Conservation (phyloP, 177 flowering plant species). For the Vitis hybrid region DNA sequence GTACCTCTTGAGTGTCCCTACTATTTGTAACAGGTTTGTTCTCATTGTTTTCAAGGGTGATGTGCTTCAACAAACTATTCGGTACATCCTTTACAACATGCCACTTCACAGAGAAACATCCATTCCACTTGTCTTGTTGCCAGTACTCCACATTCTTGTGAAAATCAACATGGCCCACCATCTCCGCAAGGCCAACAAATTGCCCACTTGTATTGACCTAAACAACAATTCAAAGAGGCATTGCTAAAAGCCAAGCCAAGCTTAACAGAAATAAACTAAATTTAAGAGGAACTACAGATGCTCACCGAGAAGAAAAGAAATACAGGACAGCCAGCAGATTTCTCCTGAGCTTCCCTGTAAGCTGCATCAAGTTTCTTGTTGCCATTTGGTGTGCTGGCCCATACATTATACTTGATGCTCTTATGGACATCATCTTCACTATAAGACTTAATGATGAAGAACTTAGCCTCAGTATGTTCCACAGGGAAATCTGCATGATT, state of each 20-base stretch:
- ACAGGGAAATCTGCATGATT: conserved; percentile 36
- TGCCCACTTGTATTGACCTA: conserved; percentile 52
- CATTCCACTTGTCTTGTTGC: conserved; percentile 56
- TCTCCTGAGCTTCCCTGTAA: conserved; percentile 42
- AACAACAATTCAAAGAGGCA: background rate
- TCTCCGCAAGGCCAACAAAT: conserved; percentile 50
- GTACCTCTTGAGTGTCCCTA: conserved; percentile 47
- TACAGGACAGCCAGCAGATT: conserved; percentile 33
- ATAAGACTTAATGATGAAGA: conserved; percentile 44
- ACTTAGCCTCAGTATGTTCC: conserved; percentile 37
- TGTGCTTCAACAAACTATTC: conserved; percentile 43
- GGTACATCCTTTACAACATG: conserved; percentile 48
- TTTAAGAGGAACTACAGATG: background rate
- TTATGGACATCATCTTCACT: conserved; percentile 57
- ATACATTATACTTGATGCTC: conserved; percentile 46
- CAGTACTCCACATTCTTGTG: conserved; percentile 43
- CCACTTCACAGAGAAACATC: conserved; percentile 47
- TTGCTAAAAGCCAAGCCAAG: background rate
- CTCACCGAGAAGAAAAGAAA: conserved; percentile 49
- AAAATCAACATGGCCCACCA: conserved; percentile 46
- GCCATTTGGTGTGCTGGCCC: conserved; percentile 56
- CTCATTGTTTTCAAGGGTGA: conserved; percentile 44
- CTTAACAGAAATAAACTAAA: background rate
- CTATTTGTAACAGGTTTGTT: conserved; percentile 50
- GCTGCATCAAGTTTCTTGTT: conserved; percentile 51